phyloP scores from a whole-genome alignment of 805 yeast species.

The Candida oleophila region DNA sequence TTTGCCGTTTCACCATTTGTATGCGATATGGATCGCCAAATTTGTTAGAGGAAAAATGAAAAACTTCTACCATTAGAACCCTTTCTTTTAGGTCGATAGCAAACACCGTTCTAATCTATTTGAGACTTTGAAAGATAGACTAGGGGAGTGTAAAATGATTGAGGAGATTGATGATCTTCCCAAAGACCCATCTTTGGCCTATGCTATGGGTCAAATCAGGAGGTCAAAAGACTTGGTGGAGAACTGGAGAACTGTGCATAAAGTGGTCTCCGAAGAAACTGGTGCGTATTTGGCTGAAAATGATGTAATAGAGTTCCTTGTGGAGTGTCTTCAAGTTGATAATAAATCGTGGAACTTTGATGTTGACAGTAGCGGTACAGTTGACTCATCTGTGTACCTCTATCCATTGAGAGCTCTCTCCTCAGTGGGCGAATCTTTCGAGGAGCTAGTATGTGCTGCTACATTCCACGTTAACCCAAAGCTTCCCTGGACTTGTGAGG shows the following conservation, averaged over 20 bases:
- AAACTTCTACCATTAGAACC: not conserved
- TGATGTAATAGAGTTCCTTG: not conserved
- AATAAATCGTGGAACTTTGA: not conserved
- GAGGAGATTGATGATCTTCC: no score
- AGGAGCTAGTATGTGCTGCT: constrained; percentile 1
- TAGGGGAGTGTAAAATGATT: no score
- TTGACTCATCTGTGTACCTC: not conserved
- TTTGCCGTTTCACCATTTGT: not conserved
- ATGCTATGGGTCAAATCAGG: not conserved
- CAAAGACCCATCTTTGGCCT: no score
- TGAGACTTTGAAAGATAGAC: no score
- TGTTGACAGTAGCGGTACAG: not conserved
- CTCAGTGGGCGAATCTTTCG: not conserved
- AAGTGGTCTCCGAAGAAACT: not conserved
- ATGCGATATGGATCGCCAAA: not conserved
- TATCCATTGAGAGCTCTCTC: not conserved
- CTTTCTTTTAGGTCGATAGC: not conserved
- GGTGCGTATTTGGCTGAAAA: not conserved
- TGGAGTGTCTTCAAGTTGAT: not conserved
- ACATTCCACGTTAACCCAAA: constrained; percentile 26
- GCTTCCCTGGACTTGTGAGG: constrained; percentile 26
- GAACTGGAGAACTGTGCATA: not conserved
- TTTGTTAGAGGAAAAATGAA: not conserved
- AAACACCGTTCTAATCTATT: not conserved
- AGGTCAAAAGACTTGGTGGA: no score